Percentiles rank a stretch among this genome's conserved stretches.
These are phyloP conservation scores for Galerina sulciceps DNA, from an alignment of 768 basidiomycete species.

Conservation along the genomic window DNA sequence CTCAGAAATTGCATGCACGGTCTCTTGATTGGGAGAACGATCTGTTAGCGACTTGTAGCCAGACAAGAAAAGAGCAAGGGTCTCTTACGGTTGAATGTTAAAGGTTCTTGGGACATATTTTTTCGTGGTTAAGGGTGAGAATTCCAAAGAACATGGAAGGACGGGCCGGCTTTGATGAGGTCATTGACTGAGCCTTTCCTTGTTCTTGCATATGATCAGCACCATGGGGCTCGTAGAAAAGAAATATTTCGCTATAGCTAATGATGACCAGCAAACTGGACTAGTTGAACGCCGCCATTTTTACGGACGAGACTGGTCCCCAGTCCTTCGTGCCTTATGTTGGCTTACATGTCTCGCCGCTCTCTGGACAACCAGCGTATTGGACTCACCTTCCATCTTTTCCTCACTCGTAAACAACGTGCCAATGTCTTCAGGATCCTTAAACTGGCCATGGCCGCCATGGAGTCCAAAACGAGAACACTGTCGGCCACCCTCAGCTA, in stretches of 20 bases:
- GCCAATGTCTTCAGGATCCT: not conserved
- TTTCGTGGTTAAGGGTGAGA: too few relatives aligned
- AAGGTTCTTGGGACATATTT: slow-evolving; percentile 31
- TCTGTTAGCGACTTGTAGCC: not conserved
- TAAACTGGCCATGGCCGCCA: not conserved
- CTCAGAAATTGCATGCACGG: slow-evolving; percentile 66
- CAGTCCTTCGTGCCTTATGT: not conserved
- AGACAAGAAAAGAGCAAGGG: not conserved
- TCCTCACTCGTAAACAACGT: not conserved
- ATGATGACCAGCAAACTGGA: not conserved
- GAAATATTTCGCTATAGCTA: not conserved
- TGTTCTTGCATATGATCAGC: too few relatives aligned
- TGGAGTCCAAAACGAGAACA: not conserved
- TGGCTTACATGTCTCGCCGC: not conserved
- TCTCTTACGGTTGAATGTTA: slow-evolving; percentile 33
- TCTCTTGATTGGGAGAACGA: slow-evolving; percentile 45
- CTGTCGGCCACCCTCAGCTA: slow-evolving; percentile 28
- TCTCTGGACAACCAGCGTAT: not conserved
- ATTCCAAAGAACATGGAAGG: too few relatives aligned
- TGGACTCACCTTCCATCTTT: not conserved
- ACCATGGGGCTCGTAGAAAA: not conserved
- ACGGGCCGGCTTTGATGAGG: too few relatives aligned
- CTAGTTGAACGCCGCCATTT: too few relatives aligned
- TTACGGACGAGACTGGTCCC: not conserved
- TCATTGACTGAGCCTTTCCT: too few relatives aligned